Evolutionary conservation across 1,284 basidiomycete genomes (phyloP).

Genomic region (Cryptococcus neoformans): DNA sequence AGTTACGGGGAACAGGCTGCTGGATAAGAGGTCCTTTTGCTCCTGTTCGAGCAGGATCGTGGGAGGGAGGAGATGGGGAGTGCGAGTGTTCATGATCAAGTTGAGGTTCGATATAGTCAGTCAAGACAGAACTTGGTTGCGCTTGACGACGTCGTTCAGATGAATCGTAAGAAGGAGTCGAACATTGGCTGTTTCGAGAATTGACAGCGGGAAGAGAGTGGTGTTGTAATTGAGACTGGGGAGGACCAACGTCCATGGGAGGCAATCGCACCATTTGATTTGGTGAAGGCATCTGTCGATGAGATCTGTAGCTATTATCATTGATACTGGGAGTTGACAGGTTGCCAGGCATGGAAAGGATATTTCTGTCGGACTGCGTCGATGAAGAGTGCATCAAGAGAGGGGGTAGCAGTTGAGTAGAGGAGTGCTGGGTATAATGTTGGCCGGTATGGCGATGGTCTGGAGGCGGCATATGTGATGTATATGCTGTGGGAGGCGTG

Average conservation of each 20-base stretch:
- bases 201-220: neutral
- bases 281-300: neutral
- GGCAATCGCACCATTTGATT: neutral
- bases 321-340: neutral
- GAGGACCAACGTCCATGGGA: neutral
- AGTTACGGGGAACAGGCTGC: too few relatives aligned
- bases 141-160: neutral
- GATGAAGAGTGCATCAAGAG: neutral
- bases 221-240: neutral
- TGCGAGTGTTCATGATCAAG: neutral
- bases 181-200: neutral
- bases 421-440: too few relatives aligned
- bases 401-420: neutral
- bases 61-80: neutral
- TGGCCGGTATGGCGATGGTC: too few relatives aligned
- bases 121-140: neutral
- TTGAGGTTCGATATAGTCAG: slow-evolving; percentile 2
- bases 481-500: too few relatives aligned
- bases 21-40: neutral
- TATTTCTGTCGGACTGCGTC: neutral
- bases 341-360: neutral
- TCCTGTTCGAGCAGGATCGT: neutral
- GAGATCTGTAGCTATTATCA: neutral
- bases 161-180: neutral
- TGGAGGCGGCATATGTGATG: neutral